A percentile compares a stretch with the other conserved stretches of the same genome.
phyloP scores from a whole-genome alignment of 2,329 filamentous ascomycete species.

The Colletotrichum magnum region DNA sequence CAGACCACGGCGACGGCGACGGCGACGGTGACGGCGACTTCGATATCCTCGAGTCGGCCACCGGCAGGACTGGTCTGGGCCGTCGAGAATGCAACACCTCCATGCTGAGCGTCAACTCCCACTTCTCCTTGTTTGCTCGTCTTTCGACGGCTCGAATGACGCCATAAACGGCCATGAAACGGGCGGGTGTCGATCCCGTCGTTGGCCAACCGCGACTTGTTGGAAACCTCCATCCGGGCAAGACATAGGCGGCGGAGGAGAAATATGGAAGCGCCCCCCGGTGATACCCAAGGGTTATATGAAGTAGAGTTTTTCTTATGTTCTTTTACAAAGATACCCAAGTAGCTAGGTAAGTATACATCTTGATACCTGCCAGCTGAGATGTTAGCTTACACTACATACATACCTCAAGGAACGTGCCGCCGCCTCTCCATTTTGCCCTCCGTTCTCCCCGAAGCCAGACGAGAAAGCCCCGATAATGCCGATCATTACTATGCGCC shows the following conservation, averaged over 20 bases:
- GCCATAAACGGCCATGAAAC: slow-evolving; percentile 23
- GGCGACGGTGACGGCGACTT: not conserved
- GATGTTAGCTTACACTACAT: no score
- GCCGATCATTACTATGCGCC: slow-evolving; percentile 13
- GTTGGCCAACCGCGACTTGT: slow-evolving; percentile 3
- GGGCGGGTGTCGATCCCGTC: slow-evolving; percentile 13
- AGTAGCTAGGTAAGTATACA: no score
- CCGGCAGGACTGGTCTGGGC: slow-evolving; percentile 14
- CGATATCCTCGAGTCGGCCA: slow-evolving; percentile 3
- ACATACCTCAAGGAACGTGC: slow-evolving; percentile 1
- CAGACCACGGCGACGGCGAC: not conserved
- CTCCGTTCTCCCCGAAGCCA: slow-evolving; percentile 12
- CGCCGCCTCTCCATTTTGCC: no score
- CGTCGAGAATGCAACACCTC: slow-evolving; percentile 18
- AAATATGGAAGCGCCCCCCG: not conserved
- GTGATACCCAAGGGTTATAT: no score
- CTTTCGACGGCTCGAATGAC: slow-evolving; percentile 6
- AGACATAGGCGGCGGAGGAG: slow-evolving; percentile 30
- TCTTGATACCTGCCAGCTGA: no score
- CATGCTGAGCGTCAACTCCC: not conserved
- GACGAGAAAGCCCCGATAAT: slow-evolving; percentile 37
- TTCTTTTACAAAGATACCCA: no score
- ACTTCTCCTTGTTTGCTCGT: not conserved
- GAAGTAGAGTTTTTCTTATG: no score
- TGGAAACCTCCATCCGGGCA: slow-evolving; percentile 9